A percentile compares a stretch with the other conserved stretches of the same genome.
Conservation (phyloP, 768 basidiomycete species). For the Rhizopogon vinicolor region DNA sequence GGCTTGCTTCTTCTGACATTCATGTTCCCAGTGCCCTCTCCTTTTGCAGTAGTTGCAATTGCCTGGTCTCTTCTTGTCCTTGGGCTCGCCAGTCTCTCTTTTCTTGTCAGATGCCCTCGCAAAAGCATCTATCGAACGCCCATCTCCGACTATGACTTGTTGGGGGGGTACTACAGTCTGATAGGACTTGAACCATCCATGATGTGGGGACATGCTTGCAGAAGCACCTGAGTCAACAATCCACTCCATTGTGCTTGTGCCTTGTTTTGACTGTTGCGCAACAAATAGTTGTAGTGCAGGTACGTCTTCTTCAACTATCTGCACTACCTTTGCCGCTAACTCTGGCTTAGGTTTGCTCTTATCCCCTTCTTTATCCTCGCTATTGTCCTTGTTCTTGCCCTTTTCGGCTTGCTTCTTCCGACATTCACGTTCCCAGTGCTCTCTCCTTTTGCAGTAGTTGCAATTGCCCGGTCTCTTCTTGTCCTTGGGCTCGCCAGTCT, state of each 20-base stretch:
- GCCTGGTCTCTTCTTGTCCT: background rate
- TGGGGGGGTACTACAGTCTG: background rate
- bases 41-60: background rate
- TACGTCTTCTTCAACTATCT: background rate
- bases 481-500: too few species aligned
- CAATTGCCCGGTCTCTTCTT: too few species aligned
- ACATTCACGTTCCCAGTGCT: too few species aligned
- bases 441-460: too few species aligned
- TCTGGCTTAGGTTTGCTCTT: background rate
- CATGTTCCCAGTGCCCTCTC: background rate
- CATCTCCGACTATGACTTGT: background rate
- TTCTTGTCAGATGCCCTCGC: background rate
- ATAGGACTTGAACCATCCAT: background rate
- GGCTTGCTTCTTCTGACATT: background rate
- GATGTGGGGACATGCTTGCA: background rate
- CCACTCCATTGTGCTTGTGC: background rate
- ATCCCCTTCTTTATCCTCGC: too few species aligned
- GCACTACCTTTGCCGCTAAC: background rate
- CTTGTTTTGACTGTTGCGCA: background rate
- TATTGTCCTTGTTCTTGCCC: too few species aligned
- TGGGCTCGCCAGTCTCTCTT: background rate
- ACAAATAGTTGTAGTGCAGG: background rate
- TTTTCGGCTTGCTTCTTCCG: too few species aligned
- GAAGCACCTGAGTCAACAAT: constrained; percentile 2
- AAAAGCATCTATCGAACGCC: background rate